A percentile compares a stretch with the other conserved stretches of the same genome.
phyloP scores from a whole-genome alignment of 2,329 filamentous ascomycete species.

The Bipolaris bicolor region DNA sequence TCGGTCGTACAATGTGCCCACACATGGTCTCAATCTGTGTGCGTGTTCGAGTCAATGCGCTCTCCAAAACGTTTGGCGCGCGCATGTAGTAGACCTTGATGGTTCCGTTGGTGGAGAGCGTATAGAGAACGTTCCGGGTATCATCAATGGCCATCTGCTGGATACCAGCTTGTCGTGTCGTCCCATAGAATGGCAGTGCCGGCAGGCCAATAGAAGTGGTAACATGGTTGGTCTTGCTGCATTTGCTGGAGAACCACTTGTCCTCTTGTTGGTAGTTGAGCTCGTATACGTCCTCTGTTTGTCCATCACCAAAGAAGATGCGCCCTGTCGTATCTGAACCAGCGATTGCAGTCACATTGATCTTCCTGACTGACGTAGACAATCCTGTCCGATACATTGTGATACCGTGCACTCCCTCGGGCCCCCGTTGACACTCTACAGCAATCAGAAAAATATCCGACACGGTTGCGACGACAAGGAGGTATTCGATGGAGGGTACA shows the following conservation, averaged over 20 bases:
- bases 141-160: slow-evolving; percentile 87
- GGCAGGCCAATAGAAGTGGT: slow-evolving; percentile 71
- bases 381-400: slow-evolving; percentile 89
- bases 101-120: slow-evolving; percentile 83
- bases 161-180: slow-evolving; percentile 64
- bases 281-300: slow-evolving; percentile 88
- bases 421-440: slow-evolving; percentile 69
- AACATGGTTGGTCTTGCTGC: slow-evolving; percentile 88
- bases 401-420: slow-evolving; percentile 73
- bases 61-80: slow-evolving; percentile 57
- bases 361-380: slow-evolving; percentile 75
- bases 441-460: slow-evolving; percentile 87
- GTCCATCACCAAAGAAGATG: slow-evolving; percentile 86
- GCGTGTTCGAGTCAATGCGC: slow-evolving; percentile 63
- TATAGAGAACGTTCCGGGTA: slow-evolving; percentile 85
- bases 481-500: slow-evolving; percentile 80
- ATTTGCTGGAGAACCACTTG: slow-evolving; percentile 90
- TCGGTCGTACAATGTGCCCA: slow-evolving; percentile 78
- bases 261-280: slow-evolving; percentile 97
- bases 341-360: slow-evolving; percentile 77
- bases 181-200: slow-evolving; percentile 36
- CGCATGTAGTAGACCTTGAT: slow-evolving; percentile 93
- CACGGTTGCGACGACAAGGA: slow-evolving; percentile 87
- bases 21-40: slow-evolving; percentile 69
- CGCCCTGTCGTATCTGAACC: slow-evolving; percentile 80